phyloP scores from a whole-genome alignment of 352 stramenopile genomes.

The Phytophthora foliorum region DNA sequence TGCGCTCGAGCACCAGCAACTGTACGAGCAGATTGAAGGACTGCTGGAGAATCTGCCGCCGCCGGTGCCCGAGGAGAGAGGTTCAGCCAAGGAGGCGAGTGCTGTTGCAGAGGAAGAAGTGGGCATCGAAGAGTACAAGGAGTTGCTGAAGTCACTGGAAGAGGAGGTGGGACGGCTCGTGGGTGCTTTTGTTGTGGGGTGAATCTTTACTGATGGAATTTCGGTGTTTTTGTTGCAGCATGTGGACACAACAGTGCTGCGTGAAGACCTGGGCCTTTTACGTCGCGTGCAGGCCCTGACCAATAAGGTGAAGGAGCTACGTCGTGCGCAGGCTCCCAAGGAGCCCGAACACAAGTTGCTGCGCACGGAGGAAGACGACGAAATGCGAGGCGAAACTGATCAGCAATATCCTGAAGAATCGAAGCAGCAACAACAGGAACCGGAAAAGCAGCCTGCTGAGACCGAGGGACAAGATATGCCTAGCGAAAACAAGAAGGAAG shows the following conservation, averaged over 20 bases:
- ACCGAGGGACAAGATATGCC: constrained; percentile 3
- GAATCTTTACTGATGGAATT: neutral
- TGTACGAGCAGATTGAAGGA: constrained; percentile 76
- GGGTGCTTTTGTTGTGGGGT: neutral
- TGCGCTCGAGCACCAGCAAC: constrained; percentile 71
- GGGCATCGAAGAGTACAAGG: constrained; percentile 53
- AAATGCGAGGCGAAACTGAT: constrained; percentile 12
- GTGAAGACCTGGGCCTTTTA: constrained; percentile 68
- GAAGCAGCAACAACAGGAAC: constrained; percentile 18
- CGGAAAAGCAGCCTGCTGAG: constrained; percentile 2
- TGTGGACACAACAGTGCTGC: constrained; percentile 53
- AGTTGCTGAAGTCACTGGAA: constrained; percentile 56
- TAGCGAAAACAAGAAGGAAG: constrained; percentile 13
- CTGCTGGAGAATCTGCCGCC: constrained; percentile 60
- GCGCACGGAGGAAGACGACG: constrained; percentile 27
- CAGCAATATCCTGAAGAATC: constrained; percentile 8
- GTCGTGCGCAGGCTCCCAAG: constrained; percentile 26
- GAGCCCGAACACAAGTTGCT: constrained; percentile 42
- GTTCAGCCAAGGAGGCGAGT: constrained; percentile 4
- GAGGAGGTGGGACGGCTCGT: constrained; percentile 45
- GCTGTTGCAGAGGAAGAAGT: constrained; percentile 28
- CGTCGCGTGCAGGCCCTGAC: constrained; percentile 65
- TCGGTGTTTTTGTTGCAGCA: constrained; percentile 45
- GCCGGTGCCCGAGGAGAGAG: constrained; percentile 12
- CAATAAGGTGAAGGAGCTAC: constrained; percentile 52